Percentiles rank a stretch among this genome's conserved stretches.
Conservation (phyloP, 2,329 filamentous ascomycete species). For the Orbilia oligospora region DNA sequence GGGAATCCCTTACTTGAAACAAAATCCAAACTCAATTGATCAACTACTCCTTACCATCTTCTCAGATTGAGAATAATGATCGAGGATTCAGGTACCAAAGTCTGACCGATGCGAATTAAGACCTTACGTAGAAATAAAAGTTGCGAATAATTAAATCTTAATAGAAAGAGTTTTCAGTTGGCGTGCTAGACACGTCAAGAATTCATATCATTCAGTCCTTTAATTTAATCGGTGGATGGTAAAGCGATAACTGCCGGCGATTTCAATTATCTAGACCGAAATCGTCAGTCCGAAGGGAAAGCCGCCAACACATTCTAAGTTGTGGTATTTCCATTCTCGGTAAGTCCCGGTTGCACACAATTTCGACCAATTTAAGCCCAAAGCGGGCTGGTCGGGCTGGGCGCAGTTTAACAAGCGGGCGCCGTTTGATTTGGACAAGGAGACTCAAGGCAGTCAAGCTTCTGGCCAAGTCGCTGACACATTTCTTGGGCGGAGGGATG, state of each 20-base stretch:
- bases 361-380: conserved; percentile 17
- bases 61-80: not conserved
- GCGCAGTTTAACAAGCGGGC: not conserved
- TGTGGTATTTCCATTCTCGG: conserved; percentile 47
- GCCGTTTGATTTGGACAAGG: conserved; percentile 13
- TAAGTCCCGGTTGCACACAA: conserved; percentile 29
- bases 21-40: too few species aligned
- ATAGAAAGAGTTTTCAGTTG: not conserved
- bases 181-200: too few species aligned
- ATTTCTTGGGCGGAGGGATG: conserved; percentile 9
- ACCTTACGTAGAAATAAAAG: not conserved
- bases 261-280: not conserved
- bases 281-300: too few species aligned
- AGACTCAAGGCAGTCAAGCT: conserved; percentile 31
- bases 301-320: conserved; percentile 34
- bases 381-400: conserved; percentile 10
- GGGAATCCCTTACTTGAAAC: too few species aligned
- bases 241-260: not conserved
- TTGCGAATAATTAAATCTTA: not conserved
- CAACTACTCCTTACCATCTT: not conserved
- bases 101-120: not conserved
- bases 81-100: conserved; percentile 16
- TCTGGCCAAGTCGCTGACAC: conserved; percentile 18
- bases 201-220: too few species aligned
- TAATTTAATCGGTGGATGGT: too few species aligned